Base-by-base conservation (phyloP, 805 yeast genomes). In the Spathaspora sp. region DNA sequence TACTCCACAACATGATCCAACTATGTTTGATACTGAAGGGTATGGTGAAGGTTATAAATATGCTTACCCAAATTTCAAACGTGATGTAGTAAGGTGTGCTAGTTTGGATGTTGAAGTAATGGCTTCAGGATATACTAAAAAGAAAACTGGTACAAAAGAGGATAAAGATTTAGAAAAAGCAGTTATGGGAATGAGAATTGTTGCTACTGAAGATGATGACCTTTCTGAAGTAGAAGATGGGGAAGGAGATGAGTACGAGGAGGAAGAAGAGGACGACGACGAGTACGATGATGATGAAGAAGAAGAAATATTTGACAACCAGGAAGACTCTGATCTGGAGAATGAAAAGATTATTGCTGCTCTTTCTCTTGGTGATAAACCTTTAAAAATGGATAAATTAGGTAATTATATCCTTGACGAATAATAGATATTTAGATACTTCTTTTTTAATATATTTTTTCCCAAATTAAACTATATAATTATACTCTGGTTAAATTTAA, bases 41-140 rank as follows among this genome's bases (percentile, higher is more conserved):
- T 88, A 65, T 62, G 96, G 96, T 20, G 91, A 86, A 14, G 96
- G 94, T 20, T 88, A 73, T 66, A 83, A 78, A 62, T 80, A 83
- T 60, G 82, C 87, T 10, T 89, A 85, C 62, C 99, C 99, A 1
- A 80, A 77, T 47, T 90, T 93, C 70, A 72, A 75, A 39, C 77
- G 93, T 60, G 97, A 93, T 63, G 85, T 93, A 5, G 54, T 73
- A 54, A 79, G 97, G 64, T 70, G 68, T 6, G 86, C 80, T 43
- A 80, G 80, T 53, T 76, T 94, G 57, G 99, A 94, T 70, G 78
- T 83, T n/a, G 82, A 85, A 56, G 96, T 94, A 2, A 86, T 87
- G 60, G 99, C 99, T 0, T 89, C 97, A 0, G 99, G 99, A 0
- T 90, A 79, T 61, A 70, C 73, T 18, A 79, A 73, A 56, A 63